Base-by-base conservation (phyloP, 192 early-diverging fungal species). In the Coemansia sp. region DNA sequence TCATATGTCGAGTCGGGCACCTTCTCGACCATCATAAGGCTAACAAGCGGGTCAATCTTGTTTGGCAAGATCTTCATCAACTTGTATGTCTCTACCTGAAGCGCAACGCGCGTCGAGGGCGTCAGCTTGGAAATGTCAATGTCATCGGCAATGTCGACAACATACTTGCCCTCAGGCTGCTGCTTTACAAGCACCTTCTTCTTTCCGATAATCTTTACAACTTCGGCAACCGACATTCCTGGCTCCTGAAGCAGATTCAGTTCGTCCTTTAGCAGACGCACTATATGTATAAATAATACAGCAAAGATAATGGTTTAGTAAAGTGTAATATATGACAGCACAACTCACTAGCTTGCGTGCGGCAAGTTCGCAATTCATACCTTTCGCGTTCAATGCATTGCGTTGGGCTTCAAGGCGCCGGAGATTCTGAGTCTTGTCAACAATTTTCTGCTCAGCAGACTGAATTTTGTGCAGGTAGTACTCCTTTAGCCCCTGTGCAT, bases 11-110 rank as follows among this genome's bases (percentile, higher is more conserved):
- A 96, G 80, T 98, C 96, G 26, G 97, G 97, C 16, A 98, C 97
- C 82, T 99, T 99, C 74, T 99, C 97, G 12, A 99, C 95, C 97
- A 98, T 99, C 97, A 99, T 99, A 56, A 99, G 86, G n/a, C 90
- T 93, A 19, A 99, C 97, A 43, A 99, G 86, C n/a, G 97, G 97
- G 74, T 99, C 97, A 55, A 99, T 89, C 69, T 98, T 95, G 83
- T 96, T 98, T 45, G 96, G 95, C 47, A 99, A 72, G 23, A 99
- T 88, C 83, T 95, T 95, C 85, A 94, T 89, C 50, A 99, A 87
- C 75, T 91, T 88, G 69, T 95, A 95, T 23, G 92, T 90, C 74
- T 99, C 97, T 57, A 87, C 86, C 53, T 93, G 91, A 49, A 99
- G 85, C 16, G 95, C 95, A 41, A 99, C 93, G 50, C 97, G 91